Base-by-base conservation (phyloP, 805 yeast species). In the Wickerhamiella alocasiicola region DNA sequence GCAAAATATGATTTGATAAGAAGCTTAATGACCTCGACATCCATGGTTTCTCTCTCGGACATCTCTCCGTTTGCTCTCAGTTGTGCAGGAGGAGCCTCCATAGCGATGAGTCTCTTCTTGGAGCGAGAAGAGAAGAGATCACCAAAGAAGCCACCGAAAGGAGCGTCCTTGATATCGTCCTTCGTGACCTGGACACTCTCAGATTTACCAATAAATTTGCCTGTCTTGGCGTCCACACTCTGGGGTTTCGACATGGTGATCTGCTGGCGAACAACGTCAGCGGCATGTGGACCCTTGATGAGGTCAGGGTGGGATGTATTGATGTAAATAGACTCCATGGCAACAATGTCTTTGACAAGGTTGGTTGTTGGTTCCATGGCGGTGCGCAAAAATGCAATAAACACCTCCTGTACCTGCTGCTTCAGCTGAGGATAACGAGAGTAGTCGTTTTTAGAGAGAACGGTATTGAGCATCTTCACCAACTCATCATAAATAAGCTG, bases 281-380 rank as follows among this genome's bases (percentile, higher is more conserved):
- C 78, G 3, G 98, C 98, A 56, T 83, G 94, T 18, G 91, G 76
- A 38, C 98, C 97, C 61, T 82, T 85, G 54, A 91, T 69, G 54
- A 91, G 72, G 59, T 91, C 97, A 5, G 97, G 96, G 58, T 91
- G 98, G 1, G 95, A 96, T 5, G 97, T 91, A 64, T 91, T 91
- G 53, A 91, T 85, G 62, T 91, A 91, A 9, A 94, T 80, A 55
- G 82, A 84, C 62, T 91, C 98, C 43, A 94, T 67, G 43, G 64
- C 66, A 48, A 91, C 87, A 39, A 91, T 68, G 60, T 91, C 95
- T 34, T 70, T 63, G 31, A 87, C 95, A 54, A 91, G 82, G 34
- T 70, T 69, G 60, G 80, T 87, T 18, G 98, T 85, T 45, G 98
- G 97, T 19, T 76, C 60, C 49, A 83, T 73, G 26, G 82, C 78